phyloP scores from a whole-genome alignment of 202 grass and related monocot species.

The Schoenoplectus tabernaemontani region DNA sequence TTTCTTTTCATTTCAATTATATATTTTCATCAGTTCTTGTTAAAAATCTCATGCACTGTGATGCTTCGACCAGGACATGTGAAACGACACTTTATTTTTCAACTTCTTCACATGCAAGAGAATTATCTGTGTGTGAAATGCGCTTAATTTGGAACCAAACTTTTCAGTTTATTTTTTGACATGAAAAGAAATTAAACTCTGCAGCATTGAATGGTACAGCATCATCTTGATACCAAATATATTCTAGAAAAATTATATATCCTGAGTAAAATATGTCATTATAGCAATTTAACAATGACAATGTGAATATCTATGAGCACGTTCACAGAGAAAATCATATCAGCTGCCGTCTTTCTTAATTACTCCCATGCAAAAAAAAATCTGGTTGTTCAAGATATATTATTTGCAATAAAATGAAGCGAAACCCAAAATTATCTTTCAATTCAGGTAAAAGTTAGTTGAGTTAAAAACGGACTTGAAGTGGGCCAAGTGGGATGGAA shows the following conservation, averaged over 20 bases:
- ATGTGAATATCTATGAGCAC: not conserved
- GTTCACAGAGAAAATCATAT: not conserved
- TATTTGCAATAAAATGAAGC: not conserved
- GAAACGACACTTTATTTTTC: not conserved
- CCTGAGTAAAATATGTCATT: not conserved
- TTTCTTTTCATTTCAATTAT: not conserved
- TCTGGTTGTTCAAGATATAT: not conserved
- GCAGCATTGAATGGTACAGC: not conserved
- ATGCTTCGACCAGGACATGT: not conserved
- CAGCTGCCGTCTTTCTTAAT: not conserved
- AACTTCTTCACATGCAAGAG: not conserved
- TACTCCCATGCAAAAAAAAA: not conserved
- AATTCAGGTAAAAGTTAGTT: not conserved
- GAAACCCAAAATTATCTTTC: not conserved
- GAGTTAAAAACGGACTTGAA: conserved; percentile 14
- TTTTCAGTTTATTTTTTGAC: not conserved
- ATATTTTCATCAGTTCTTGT: not conserved
- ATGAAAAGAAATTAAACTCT: not conserved
- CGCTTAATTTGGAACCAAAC: not conserved
- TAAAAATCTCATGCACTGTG: not conserved
- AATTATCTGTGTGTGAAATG: conserved; percentile 1
- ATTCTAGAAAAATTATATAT: no score
- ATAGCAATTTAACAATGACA: conserved; percentile 10
- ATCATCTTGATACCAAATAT: not conserved
- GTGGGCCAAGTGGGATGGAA: conserved; percentile 6